These are phyloP conservation scores for Aspergillus costaricaensis DNA, from an alignment of 2,329 filamentous ascomycete genomes.

Conservation along the genomic window DNA sequence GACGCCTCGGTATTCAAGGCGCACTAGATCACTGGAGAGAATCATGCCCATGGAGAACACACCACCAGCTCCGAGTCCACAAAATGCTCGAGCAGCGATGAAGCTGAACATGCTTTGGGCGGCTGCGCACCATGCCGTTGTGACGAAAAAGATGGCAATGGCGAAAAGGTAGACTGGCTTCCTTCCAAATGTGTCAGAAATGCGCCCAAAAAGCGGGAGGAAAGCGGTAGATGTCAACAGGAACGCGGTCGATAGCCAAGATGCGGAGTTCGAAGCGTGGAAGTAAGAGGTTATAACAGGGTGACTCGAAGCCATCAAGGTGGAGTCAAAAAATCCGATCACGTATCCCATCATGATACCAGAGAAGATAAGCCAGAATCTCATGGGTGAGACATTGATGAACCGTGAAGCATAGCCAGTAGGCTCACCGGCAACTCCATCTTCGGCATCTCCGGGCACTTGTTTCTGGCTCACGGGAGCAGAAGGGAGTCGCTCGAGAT, in stretches of 20 bases:
- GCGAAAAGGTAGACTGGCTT: constrained; percentile 67
- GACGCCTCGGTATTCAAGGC: constrained; percentile 61
- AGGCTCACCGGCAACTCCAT: constrained; percentile 11
- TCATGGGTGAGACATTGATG: constrained; percentile 40
- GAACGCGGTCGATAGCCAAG: constrained; percentile 80
- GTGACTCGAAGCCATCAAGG: constrained; percentile 79
- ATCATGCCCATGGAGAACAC: constrained; percentile 68
- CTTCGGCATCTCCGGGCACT: constrained; percentile 11
- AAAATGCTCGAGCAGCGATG: constrained; percentile 69
- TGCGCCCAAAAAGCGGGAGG: constrained; percentile 71
- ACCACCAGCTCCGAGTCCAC: constrained; percentile 72
- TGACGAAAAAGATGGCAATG: constrained; percentile 62
- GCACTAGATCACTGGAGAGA: constrained; percentile 67
- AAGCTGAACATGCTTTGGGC: constrained; percentile 71
- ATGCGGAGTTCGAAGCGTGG: constrained; percentile 73
- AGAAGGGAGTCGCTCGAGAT: constrained; percentile 27
- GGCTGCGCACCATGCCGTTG: constrained; percentile 70
- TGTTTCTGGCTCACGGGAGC: constrained; percentile 14
- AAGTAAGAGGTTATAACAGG: constrained; percentile 82
- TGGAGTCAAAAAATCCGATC: constrained; percentile 68
- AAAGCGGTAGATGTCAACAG: constrained; percentile 75
- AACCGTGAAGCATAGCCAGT: constrained; percentile 35
- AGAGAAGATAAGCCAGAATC: constrained; percentile 65
- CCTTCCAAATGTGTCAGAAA: constrained; percentile 73
- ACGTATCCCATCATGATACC: constrained; percentile 62